Percentiles rank a stretch among this genome's conserved stretches.
phyloP scores from a whole-genome alignment of 2,329 filamentous ascomycete species.

The Colletotrichum orchidophilum region DNA sequence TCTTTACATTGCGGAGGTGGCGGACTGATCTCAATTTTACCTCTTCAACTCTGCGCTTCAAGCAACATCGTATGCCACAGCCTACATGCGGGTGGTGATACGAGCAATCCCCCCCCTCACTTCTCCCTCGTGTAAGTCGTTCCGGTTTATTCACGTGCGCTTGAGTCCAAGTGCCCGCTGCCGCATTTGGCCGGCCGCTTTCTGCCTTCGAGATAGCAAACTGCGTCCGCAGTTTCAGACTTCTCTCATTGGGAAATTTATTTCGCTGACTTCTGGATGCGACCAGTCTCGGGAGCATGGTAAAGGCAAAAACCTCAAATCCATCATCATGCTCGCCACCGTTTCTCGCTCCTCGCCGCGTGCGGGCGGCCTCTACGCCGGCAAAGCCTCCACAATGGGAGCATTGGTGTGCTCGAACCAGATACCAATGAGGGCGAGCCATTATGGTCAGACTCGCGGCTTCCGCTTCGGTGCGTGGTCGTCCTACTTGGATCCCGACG shows the following conservation, averaged over 20 bases:
- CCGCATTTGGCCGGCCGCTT: neutral
- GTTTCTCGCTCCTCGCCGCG: conserved; percentile 41
- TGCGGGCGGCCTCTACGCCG: conserved; percentile 39
- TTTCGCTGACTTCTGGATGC: neutral
- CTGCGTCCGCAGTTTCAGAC: neutral
- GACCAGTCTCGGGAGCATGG: conserved; percentile 14
- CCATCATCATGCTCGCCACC: conserved; percentile 40
- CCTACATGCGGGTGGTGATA: conserved; percentile 6
- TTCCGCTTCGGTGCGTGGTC: conserved; percentile 62
- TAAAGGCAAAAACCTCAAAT: conserved; percentile 5
- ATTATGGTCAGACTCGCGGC: conserved; percentile 52
- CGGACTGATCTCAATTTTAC: conserved; percentile 11
- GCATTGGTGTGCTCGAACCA: conserved; percentile 16
- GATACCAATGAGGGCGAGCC: conserved; percentile 32
- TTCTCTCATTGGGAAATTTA: neutral
- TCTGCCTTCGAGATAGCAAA: neutral
- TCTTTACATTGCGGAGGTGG: conserved; percentile 10
- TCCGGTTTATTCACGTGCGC: conserved; percentile 6
- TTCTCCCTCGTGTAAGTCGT: conserved; percentile 23
- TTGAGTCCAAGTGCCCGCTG: conserved; percentile 1
- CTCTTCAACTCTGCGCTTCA: neutral
- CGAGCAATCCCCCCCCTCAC: neutral
- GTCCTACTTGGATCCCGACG: conserved; percentile 51
- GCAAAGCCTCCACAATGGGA: conserved; percentile 17
- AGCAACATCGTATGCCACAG: neutral